A percentile compares a stretch with the other conserved stretches of the same genome.
phyloP scores from a whole-genome alignment of 2,329 filamentous ascomycete species.

The Reticulascus tulasneorum region DNA sequence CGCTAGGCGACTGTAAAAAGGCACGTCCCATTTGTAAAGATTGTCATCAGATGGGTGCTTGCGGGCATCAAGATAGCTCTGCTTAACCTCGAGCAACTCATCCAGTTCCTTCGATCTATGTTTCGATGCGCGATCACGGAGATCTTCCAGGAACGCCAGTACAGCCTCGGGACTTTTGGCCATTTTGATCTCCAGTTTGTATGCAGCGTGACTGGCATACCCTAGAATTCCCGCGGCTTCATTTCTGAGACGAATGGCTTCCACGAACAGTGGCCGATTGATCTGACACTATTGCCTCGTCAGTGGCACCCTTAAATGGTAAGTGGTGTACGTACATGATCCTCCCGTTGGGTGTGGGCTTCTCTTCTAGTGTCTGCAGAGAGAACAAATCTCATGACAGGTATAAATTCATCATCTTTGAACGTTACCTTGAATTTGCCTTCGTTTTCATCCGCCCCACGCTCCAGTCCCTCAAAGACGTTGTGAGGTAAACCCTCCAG shows the following conservation, averaged over 20 bases:
- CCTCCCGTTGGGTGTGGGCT: too few relatives aligned
- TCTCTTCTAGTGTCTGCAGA: neutral
- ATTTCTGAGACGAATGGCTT: slow-evolving; percentile 50
- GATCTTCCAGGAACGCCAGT: slow-evolving; percentile 35
- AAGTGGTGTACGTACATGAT: neutral
- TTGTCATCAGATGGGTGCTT: slow-evolving; percentile 24
- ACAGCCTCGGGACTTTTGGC: slow-evolving; percentile 53
- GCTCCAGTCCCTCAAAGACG: neutral
- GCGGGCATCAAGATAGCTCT: slow-evolving; percentile 6
- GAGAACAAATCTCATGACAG: neutral
- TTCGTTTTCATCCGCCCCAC: neutral
- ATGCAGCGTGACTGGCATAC: slow-evolving; percentile 54
- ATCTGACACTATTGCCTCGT: slow-evolving; percentile 5
- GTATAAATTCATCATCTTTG: too few relatives aligned
- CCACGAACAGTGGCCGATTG: slow-evolving; percentile 47
- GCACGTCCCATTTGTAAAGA: slow-evolving; percentile 55
- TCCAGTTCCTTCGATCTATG: neutral
- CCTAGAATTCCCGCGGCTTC: slow-evolving; percentile 51
- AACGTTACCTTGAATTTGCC: neutral
- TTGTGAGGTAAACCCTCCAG: neutral
- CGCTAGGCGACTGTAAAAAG: slow-evolving; percentile 50
- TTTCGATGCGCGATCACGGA: neutral
- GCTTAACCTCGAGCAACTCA: slow-evolving; percentile 6
- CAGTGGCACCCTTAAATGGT: neutral
- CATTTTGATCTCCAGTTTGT: slow-evolving; percentile 55